These are phyloP conservation scores for Pythium graminicola DNA, from an alignment of 352 stramenopile genomes.

Conservation along the genomic window DNA sequence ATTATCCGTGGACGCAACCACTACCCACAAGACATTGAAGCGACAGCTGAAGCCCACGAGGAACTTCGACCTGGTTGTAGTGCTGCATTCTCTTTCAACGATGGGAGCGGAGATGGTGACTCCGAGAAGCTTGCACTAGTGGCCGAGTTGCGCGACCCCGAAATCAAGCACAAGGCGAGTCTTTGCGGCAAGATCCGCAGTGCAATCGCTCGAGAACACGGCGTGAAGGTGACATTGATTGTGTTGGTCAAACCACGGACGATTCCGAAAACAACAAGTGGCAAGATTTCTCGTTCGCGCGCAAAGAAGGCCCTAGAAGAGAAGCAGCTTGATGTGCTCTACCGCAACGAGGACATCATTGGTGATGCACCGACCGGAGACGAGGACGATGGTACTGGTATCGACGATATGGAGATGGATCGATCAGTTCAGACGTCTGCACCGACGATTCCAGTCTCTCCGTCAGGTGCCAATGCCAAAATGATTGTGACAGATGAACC, in stretches of 20 bases:
- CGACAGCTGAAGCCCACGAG: constrained; percentile 61
- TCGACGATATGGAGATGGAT: constrained; percentile 28
- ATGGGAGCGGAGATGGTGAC: constrained; percentile 35
- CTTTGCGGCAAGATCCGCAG: constrained; percentile 67
- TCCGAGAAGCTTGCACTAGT: constrained; percentile 77
- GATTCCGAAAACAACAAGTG: constrained; percentile 80
- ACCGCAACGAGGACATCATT: constrained; percentile 80
- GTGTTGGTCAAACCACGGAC: constrained; percentile 64
- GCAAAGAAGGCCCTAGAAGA: constrained; percentile 56
- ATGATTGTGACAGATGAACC: constrained; percentile 46
- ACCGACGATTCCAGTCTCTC: constrained; percentile 22
- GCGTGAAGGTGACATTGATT: constrained; percentile 62
- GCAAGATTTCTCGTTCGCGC: constrained; percentile 76
- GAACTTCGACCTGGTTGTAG: constrained; percentile 66
- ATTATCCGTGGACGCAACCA: constrained; percentile 81
- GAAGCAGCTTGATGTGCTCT: constrained; percentile 56
- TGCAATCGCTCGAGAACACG: constrained; percentile 56
- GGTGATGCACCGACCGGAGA: constrained; percentile 32
- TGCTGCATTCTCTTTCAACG: constrained; percentile 76
- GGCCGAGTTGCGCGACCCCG: constrained; percentile 60
- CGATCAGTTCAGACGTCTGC: constrained; percentile 5
- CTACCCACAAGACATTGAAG: constrained; percentile 69
- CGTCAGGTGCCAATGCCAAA: constrained; percentile 28
- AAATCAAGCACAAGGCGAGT: constrained; percentile 45
- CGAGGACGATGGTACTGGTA: constrained; percentile 23